These are phyloP conservation scores for Verticillium klebahnii DNA, from an alignment of 2,329 filamentous ascomycete species.

Conservation along the genomic window DNA sequence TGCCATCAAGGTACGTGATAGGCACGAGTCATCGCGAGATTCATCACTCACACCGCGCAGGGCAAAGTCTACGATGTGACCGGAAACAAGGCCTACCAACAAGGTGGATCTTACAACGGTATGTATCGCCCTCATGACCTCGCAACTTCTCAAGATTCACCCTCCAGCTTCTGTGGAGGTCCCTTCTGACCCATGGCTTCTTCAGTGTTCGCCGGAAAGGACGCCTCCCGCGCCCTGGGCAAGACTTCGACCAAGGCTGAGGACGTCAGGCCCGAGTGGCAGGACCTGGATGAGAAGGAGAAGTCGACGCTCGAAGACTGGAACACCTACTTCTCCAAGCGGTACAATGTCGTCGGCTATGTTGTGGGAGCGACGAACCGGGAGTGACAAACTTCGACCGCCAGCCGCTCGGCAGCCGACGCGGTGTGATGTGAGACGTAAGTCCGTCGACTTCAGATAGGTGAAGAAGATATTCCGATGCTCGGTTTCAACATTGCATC, in stretches of 20 bases:
- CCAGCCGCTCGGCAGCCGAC: neutral
- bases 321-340: slow-evolving; percentile 93
- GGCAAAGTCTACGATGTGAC: slow-evolving; percentile 93
- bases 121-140: slow-evolving; percentile 22
- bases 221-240: slow-evolving; percentile 87
- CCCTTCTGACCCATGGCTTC: neutral
- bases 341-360: slow-evolving; percentile 83
- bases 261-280: slow-evolving; percentile 79
- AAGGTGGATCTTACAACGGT: slow-evolving; percentile 84
- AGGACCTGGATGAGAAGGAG: slow-evolving; percentile 78
- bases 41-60: slow-evolving; percentile 33
- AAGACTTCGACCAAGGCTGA: slow-evolving; percentile 81
- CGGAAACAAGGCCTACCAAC: slow-evolving; percentile 80
- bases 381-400: slow-evolving; percentile 24
- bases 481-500: no score
- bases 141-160: neutral
- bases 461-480: neutral
- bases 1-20: slow-evolving; percentile 56
- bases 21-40: neutral
- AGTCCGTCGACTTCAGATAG: neutral
- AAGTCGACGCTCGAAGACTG: slow-evolving; percentile 84
- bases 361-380: slow-evolving; percentile 58
- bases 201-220: slow-evolving; percentile 90
- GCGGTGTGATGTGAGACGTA: neutral
- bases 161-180: neutral